Conservation (phyloP, 2,329 filamentous ascomycete genomes). For the Ceratocystis papillata region DNA sequence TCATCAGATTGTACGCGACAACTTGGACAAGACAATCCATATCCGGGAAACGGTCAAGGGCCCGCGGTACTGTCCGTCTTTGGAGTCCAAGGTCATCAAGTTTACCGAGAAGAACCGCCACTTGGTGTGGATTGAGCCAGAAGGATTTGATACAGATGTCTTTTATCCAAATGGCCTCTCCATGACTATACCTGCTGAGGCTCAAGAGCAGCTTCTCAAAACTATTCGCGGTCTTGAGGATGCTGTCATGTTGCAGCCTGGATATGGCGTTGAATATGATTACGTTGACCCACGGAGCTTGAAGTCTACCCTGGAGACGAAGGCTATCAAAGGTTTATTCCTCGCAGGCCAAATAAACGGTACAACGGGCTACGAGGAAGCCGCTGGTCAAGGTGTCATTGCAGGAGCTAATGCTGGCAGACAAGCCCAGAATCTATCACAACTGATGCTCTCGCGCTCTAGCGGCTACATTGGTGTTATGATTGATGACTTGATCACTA, state of each 20-base stretch:
- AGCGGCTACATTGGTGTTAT: constrained; percentile 98
- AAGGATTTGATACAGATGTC: constrained; percentile 80
- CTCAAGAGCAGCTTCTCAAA: constrained; percentile 72
- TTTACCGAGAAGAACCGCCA: constrained; percentile 73
- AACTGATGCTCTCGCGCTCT: constrained; percentile 61
- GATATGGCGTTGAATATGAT: constrained; percentile 97
- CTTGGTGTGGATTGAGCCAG: constrained; percentile 93
- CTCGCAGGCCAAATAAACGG: constrained; percentile 96
- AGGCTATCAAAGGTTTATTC: constrained; percentile 77
- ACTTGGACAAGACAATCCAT: constrained; percentile 92
- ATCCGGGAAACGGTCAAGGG: constrained; percentile 92
- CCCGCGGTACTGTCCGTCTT: constrained; percentile 85
- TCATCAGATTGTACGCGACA: constrained; percentile 73
- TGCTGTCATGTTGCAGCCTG: constrained; percentile 83
- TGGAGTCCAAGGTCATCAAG: constrained; percentile 86
- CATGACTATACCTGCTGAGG: constrained; percentile 87
- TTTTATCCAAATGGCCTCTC: constrained; percentile 95
- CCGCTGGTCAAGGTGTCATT: constrained; percentile 81
- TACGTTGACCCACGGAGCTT: constrained; percentile 90
- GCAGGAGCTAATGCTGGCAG: constrained; percentile 91
- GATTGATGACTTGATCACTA: constrained; percentile 95
- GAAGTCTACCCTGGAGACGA: constrained; percentile 84
- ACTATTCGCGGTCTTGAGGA: constrained; percentile 83
- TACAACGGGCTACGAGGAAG: constrained; percentile 96
- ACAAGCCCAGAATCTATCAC: constrained; percentile 53